Percentiles rank a stretch among this genome's conserved stretches.
Evolutionary conservation across 1,139 yeast genomes (phyloP).

Genomic region (Blastobotrys arbuscula): DNA sequence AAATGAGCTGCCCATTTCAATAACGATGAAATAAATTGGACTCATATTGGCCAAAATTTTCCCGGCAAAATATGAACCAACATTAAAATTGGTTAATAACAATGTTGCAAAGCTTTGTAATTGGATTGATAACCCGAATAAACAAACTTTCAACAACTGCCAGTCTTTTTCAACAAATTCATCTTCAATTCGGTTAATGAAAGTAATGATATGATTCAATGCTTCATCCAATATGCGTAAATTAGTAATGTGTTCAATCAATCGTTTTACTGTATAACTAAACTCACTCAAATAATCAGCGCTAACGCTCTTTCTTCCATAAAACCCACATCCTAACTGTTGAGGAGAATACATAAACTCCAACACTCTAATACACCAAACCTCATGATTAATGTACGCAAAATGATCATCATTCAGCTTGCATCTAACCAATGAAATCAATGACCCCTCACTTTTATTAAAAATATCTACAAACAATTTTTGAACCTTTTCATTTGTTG

Average conservation of each 20-base stretch:
- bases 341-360: conserved; percentile 4
- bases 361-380: background rate
- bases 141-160: conserved; percentile 39
- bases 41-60: conserved; percentile 46
- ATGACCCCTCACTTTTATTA: conserved; percentile 12
- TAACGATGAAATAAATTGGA: conserved; percentile 49
- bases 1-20: conserved; percentile 62
- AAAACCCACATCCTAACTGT: conserved; percentile 4
- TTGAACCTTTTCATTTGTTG: conserved; percentile 17
- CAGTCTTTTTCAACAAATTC: conserved; percentile 15
- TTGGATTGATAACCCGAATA: conserved; percentile 50
- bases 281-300: conserved; percentile 18
- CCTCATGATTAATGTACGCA: conserved; percentile 1
- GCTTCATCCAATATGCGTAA: conserved; percentile 12
- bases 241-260: conserved; percentile 15
- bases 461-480: conserved; percentile 16
- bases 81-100: conserved; percentile 30
- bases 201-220: conserved; percentile 9
- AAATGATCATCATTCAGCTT: conserved; percentile 8
- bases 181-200: conserved; percentile 8
- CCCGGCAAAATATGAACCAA: conserved; percentile 30
- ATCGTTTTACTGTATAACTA: conserved; percentile 19
- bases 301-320: background rate
- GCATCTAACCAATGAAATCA: conserved; percentile 11
- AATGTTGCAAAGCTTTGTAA: conserved; percentile 48